Base-by-base conservation (phyloP, 108 stramenopile genomes). In the Aurantiochytrium sp. region DNA sequence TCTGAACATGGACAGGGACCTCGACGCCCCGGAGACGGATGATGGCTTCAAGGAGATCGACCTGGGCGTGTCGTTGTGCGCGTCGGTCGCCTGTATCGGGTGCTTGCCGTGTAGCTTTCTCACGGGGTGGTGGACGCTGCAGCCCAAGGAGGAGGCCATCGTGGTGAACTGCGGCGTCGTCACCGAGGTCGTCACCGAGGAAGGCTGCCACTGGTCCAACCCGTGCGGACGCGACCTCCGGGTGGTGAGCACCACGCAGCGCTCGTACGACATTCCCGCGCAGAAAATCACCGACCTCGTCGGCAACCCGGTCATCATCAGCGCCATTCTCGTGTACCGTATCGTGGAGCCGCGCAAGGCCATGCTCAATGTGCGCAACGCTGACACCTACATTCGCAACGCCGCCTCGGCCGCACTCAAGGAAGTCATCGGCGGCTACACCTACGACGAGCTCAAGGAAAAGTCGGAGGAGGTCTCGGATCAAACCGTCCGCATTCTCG, bases 401-500 rank as follows among this genome's bases (percentile, higher is more conserved):
- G 42, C 39, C 3, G 73, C 73, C 1, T 48, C 42, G 39, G 73
- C 73, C 1, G 73, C 45, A 12, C 73, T 81, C 73, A 81, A 81
- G 39, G 73, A 81, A 48, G 73, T 81, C 45, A 48, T 81, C 24
- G 73, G 73, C 27, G 27, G 17, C 2, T 81, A 48, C 45, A 27
- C 73, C 21, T 81, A 81, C 45, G 73, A 81, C 24, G 42, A 81
- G 73, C 73, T 81, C 27, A 81, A 81, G 45, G 73, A 81, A 30
- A 48, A 81, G 73, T 48, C 73, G 12, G 73, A 81, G 6, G 73
- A 81, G 39, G 45, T 81, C 1, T 81, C 42, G 10, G 42, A 81
- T 5, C 6, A 24, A 12, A 48, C 73, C 1, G 73, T 81, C 12
- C 21, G 19, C 31, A 31, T 53, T 52, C 85, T 85, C 22, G 21